These are phyloP conservation scores for Eucalyptus camaldulensis DNA, from an alignment of 345 rosid species.

Conservation along the genomic window DNA sequence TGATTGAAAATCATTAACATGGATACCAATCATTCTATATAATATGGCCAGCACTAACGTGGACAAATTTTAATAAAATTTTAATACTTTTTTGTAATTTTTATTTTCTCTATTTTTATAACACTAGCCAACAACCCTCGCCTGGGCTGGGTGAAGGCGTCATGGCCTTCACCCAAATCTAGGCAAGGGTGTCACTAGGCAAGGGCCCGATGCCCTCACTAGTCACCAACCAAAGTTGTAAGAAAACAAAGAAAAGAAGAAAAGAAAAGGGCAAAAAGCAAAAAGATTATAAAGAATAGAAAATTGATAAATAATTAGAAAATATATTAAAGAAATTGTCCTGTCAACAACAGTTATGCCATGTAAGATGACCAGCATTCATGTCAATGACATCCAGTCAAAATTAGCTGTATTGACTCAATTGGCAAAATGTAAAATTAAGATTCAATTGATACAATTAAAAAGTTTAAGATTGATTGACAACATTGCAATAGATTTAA, in stretches of 20 bases:
- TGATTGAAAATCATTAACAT: background rate
- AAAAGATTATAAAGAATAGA: too few species aligned
- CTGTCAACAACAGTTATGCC: fast-evolving
- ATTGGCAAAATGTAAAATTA: too few species aligned
- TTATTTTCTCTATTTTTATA: background rate
- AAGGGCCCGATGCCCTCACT: background rate
- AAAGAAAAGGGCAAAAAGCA: too few species aligned
- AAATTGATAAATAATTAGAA: too few species aligned
- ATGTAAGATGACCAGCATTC: fast-evolving
- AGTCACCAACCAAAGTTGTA: background rate
- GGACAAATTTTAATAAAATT: too few species aligned
- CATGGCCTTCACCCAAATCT: too few species aligned
- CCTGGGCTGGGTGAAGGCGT: too few species aligned
- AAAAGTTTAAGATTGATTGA: fast-evolving
- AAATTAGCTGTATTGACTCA: fast-evolving
- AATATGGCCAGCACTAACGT: fast-evolving
- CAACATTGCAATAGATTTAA: too few species aligned
- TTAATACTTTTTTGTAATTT: too few species aligned
- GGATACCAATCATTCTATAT: fast-evolving
- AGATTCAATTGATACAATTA: too few species aligned
- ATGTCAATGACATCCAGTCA: too few species aligned
- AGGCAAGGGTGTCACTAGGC: background rate
- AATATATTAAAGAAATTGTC: background rate
- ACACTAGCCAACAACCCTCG: background rate
- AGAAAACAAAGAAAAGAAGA: too few species aligned